Conservation (phyloP, 495 filamentous ascomycete genomes). For the Neurospora intermedia region DNA sequence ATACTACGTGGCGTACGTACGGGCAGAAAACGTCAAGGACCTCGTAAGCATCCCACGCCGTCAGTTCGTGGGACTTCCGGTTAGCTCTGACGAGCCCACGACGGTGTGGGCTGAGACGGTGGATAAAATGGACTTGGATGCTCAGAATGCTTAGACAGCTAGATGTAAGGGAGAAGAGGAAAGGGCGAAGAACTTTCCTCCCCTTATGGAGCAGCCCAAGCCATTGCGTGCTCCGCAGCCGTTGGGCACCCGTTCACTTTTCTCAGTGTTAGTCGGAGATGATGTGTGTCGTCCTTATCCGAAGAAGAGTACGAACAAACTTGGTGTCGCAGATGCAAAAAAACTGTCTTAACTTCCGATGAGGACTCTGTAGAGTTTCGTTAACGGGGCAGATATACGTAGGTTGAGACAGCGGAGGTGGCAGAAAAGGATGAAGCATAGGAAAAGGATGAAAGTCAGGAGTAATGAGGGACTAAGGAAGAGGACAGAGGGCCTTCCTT, state of each 20-base stretch:
- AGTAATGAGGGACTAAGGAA: background rate
- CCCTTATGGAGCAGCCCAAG: background rate
- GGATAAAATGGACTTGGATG: background rate
- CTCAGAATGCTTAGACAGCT: background rate
- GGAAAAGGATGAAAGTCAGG: background rate
- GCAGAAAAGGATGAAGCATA: background rate
- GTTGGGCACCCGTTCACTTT: background rate
- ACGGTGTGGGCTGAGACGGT: background rate
- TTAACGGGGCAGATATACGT: background rate
- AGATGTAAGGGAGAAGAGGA: background rate
- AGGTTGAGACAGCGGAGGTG: background rate
- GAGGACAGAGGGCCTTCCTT: background rate
- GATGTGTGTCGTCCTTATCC: background rate
- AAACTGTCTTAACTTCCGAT: background rate
- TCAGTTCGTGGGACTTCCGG: background rate
- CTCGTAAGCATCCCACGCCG: constrained; percentile 45
- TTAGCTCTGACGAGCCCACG: background rate
- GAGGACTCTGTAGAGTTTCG: background rate
- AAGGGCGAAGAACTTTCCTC: background rate
- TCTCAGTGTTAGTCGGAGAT: background rate
- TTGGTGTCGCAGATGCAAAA: background rate
- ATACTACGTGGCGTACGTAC: constrained; percentile 83
- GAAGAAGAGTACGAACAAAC: background rate
- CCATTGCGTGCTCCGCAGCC: background rate
- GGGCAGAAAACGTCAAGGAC: constrained; percentile 46